Evolutionary conservation across 306 rosid species (phyloP).

Genomic region (Dalbergia cultrata): DNA sequence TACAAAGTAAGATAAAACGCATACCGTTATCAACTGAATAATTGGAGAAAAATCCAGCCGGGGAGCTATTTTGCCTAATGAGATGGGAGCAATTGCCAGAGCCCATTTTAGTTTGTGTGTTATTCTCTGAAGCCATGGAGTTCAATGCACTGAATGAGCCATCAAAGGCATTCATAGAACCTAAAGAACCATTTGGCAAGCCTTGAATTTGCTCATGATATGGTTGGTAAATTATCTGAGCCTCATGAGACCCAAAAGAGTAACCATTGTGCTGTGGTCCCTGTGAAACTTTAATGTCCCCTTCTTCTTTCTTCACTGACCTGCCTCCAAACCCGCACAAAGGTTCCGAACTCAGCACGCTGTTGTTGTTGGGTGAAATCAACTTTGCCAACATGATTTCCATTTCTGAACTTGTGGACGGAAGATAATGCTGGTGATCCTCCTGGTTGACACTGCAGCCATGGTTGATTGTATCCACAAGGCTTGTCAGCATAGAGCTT

Average conservation of each 20-base stretch:
- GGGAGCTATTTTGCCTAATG: conserved; percentile 77
- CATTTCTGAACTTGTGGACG: conserved; percentile 67
- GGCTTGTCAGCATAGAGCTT: conserved; percentile 53
- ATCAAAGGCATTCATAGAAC: conserved; percentile 48
- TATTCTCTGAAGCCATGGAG: conserved; percentile 42
- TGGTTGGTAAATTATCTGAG: conserved; percentile 56
- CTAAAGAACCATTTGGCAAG: conserved; percentile 33
- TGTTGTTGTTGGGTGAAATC: conserved; percentile 50
- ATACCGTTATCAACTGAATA: conserved; percentile 64
- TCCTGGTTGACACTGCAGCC: conserved; percentile 45
- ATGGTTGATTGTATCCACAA: conserved; percentile 44
- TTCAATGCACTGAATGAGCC: conserved; percentile 50
- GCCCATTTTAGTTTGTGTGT: conserved; percentile 51
- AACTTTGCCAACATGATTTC: conserved; percentile 62
- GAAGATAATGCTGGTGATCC: conserved; percentile 43
- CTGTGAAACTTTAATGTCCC: conserved; percentile 49
- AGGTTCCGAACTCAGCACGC: conserved; percentile 45
- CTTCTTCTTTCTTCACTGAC: conserved; percentile 63
- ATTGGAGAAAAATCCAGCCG: conserved; percentile 70
- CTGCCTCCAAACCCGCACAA: conserved; percentile 38
- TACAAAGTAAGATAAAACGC: conserved; percentile 2
- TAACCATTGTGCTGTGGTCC: conserved; percentile 51
- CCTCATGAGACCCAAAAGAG: conserved; percentile 45
- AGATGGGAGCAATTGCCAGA: conserved; percentile 59
- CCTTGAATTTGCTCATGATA: conserved; percentile 57